A percentile compares a stretch with the other conserved stretches of the same genome.
phyloP scores from a whole-genome alignment of 257 asterid species.

The Gentiana dahurica region DNA sequence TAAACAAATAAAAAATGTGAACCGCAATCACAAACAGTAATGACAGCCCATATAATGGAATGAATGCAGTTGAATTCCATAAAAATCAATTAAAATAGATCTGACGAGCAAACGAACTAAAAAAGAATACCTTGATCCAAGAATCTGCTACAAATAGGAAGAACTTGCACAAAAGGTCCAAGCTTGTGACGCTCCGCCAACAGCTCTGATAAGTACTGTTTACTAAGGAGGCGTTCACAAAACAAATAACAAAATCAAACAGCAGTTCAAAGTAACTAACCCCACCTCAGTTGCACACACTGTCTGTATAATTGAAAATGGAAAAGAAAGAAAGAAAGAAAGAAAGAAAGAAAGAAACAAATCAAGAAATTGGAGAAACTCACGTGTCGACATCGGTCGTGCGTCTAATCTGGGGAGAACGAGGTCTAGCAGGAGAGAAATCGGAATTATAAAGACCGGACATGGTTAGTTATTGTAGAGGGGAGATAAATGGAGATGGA shows the following conservation, averaged over 20 bases:
- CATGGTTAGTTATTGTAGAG: constrained; percentile 22
- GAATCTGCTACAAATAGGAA: constrained; percentile 82
- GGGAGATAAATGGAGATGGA: not conserved
- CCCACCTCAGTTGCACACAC: too few relatives aligned
- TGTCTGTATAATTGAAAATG: too few relatives aligned
- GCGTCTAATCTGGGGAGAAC: constrained; percentile 72
- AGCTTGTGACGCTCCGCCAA: constrained; percentile 94
- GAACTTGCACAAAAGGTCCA: constrained; percentile 93
- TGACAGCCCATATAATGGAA: too few relatives aligned
- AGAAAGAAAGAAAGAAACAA: not conserved
- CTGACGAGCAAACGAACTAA: constrained; percentile 11
- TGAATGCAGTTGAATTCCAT: constrained; percentile 5
- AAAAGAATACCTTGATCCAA: constrained; percentile 53
- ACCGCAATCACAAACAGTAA: not conserved
- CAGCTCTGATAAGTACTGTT: constrained; percentile 85
- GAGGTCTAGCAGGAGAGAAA: constrained; percentile 91
- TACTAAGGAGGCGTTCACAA: constrained; percentile 25
- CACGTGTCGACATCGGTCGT: constrained; percentile 71
- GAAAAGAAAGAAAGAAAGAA: not conserved
- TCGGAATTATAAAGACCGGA: constrained; percentile 67
- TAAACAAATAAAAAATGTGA: not conserved
- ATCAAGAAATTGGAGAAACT: not conserved
- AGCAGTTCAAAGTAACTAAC: too few relatives aligned
- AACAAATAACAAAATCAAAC: not conserved
- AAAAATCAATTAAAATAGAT: constrained; percentile 26